These are phyloP conservation scores for Amborella trichopoda DNA, from an alignment of 164 flowering plant species.

Conservation along the genomic window DNA sequence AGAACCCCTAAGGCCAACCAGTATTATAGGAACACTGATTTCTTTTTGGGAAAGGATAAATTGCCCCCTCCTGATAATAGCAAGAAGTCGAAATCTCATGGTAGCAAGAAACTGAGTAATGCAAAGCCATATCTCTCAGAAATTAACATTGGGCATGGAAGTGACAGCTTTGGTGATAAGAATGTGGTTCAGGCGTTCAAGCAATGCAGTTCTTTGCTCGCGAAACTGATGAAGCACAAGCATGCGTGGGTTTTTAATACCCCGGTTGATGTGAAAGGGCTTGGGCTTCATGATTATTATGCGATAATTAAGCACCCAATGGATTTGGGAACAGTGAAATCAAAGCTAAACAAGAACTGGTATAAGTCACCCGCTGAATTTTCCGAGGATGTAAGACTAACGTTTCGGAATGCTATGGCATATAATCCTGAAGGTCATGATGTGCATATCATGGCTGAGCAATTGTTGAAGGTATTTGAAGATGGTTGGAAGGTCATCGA, in stretches of 20 bases:
- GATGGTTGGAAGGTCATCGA: conserved; percentile 43
- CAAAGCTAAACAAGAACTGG: conserved; percentile 37
- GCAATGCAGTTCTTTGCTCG: conserved; percentile 36
- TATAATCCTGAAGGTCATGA: conserved; percentile 82
- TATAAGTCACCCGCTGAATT: conserved; percentile 64
- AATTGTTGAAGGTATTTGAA: conserved; percentile 46
- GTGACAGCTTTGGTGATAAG: conserved; percentile 20
- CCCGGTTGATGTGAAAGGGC: conserved; percentile 58
- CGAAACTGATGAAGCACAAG: conserved; percentile 64
- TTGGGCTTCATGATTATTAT: conserved; percentile 61
- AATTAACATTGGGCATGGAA: neutral
- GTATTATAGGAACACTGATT: conserved; percentile 63
- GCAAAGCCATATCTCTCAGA: no score
- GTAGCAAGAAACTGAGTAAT: conserved; percentile 20
- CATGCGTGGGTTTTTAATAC: conserved; percentile 68
- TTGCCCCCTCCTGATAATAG: conserved; percentile 54
- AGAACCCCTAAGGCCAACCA: conserved; percentile 82
- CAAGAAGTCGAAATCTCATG: conserved; percentile 60
- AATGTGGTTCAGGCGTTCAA: conserved; percentile 19
- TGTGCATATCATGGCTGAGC: conserved; percentile 66
- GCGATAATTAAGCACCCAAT: conserved; percentile 63
- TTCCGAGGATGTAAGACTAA: conserved; percentile 79
- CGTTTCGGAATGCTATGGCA: conserved; percentile 73
- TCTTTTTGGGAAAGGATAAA: conserved; percentile 69
- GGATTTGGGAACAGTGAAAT: conserved; percentile 82